These are phyloP conservation scores for Tieghemostelium lacteum DNA, from an alignment of 78 protist species.

Conservation along the genomic window DNA sequence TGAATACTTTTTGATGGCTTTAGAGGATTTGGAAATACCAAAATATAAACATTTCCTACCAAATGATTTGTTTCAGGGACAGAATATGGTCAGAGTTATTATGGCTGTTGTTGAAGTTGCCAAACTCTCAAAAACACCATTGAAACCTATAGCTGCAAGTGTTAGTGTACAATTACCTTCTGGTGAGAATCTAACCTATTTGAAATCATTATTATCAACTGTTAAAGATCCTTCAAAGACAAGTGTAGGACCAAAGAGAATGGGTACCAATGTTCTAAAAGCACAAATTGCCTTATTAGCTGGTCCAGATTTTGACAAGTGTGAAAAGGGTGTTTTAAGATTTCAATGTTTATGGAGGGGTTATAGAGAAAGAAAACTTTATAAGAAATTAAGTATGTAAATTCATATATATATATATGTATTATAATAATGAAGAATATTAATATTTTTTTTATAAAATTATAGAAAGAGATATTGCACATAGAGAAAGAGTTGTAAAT, in stretches of 20 bases:
- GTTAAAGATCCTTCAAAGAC: slow-evolving; percentile 34
- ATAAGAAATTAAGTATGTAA: slow-evolving; percentile 17
- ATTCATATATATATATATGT: background rate
- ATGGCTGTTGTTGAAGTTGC: slow-evolving; percentile 22
- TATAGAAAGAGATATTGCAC: slow-evolving; percentile 44
- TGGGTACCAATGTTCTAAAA: slow-evolving; percentile 36
- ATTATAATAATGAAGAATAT: background rate
- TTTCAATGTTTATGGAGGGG: slow-evolving; percentile 70
- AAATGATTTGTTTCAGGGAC: slow-evolving; percentile 39
- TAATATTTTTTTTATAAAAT: background rate
- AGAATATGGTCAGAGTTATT: slow-evolving; percentile 41
- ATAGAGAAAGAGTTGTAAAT: slow-evolving; percentile 55
- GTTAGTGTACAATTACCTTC: slow-evolving; percentile 20
- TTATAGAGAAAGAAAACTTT: slow-evolving; percentile 39
- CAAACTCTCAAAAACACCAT: background rate
- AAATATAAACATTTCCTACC: slow-evolving; percentile 19
- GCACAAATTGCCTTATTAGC: slow-evolving; percentile 62
- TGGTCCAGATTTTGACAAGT: slow-evolving; percentile 55
- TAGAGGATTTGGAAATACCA: slow-evolving; percentile 56
- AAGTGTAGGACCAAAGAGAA: background rate
- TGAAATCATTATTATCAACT: slow-evolving; percentile 24
- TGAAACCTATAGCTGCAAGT: slow-evolving; percentile 15
- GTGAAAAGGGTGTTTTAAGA: slow-evolving; percentile 38
- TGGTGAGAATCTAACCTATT: slow-evolving; percentile 4
- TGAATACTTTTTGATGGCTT: slow-evolving; percentile 46